phyloP scores from a whole-genome alignment of 768 basidiomycete species.

The Clavaria fumosa region DNA sequence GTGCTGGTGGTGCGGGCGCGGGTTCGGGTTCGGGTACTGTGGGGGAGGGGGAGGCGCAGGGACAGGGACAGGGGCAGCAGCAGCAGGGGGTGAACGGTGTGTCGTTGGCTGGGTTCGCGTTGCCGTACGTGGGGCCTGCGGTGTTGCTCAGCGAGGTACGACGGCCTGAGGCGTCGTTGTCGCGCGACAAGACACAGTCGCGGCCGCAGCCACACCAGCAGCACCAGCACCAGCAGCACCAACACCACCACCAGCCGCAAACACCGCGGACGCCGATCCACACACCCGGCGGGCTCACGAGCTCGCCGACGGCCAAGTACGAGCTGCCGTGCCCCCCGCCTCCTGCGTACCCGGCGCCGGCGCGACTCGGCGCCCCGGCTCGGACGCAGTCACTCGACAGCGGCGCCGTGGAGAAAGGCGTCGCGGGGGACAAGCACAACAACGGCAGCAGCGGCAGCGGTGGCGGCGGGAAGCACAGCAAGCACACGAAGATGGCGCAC shows the following conservation, averaged over 20 bases:
- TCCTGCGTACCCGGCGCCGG: no score
- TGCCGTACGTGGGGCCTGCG: background rate
- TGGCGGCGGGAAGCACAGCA: conserved; percentile 23
- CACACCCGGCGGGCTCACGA: no score
- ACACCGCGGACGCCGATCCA: no score
- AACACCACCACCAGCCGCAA: no score
- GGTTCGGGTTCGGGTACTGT: no score
- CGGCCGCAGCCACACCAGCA: conserved; percentile 1
- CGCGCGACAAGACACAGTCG: background rate
- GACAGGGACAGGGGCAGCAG: conserved; percentile 19
- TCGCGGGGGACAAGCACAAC: conserved; percentile 5
- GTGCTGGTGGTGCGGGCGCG: conserved; percentile 7
- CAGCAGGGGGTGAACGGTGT: conserved; percentile 14
- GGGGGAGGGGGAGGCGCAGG: no score
- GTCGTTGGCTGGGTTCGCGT: conserved; percentile 1
- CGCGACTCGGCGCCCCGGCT: no score
- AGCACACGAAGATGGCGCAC: conserved; percentile 25
- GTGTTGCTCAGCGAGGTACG: no score
- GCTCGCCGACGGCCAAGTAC: no score
- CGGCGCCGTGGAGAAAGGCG: conserved; percentile 11
- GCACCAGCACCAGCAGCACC: conserved; percentile 3
- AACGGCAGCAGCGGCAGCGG: conserved; percentile 3
- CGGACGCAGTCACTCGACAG: no score
- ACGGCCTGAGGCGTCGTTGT: no score
- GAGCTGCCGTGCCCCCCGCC: no score